Evolutionary conservation across 306 rosid species (phyloP).

Genomic region (Acacia confusa): DNA sequence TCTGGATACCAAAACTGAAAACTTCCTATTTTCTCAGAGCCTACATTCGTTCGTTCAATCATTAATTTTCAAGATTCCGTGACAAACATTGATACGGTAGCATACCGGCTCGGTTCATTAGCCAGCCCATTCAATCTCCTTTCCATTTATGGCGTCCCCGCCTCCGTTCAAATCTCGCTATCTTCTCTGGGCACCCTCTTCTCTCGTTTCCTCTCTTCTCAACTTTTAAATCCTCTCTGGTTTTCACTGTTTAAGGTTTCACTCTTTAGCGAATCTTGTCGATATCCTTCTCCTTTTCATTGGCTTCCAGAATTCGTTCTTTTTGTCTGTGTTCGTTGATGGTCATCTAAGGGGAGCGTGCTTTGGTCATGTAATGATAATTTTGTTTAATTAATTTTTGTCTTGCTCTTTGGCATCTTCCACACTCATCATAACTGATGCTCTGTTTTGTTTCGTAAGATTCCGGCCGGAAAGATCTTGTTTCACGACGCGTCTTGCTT

Average conservation of each 20-base stretch:
- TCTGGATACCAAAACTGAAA: background rate
- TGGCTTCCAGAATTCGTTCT: background rate
- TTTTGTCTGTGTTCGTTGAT: slow-evolving; percentile 8
- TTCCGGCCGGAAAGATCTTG: background rate
- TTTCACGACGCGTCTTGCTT: background rate
- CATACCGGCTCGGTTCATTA: background rate
- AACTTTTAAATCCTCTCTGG: background rate
- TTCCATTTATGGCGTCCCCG: background rate
- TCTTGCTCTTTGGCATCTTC: background rate
- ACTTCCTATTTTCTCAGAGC: background rate
- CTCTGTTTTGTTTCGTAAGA: background rate
- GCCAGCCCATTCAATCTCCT: background rate
- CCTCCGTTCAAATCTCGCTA: background rate
- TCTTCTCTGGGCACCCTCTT: background rate
- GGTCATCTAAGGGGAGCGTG: slow-evolving; percentile 10
- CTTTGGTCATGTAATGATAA: background rate
- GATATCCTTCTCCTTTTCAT: background rate
- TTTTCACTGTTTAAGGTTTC: background rate
- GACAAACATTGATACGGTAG: background rate
- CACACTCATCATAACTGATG: background rate
- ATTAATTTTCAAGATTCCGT: background rate
- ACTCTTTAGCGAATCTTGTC: background rate
- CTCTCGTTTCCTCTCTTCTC: background rate
- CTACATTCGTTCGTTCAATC: background rate
- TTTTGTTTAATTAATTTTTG: background rate